A percentile compares a stretch with the other conserved stretches of the same genome.
These are phyloP conservation scores for Penicillium salamii DNA, from an alignment of 495 filamentous ascomycete genomes.

Conservation along the genomic window DNA sequence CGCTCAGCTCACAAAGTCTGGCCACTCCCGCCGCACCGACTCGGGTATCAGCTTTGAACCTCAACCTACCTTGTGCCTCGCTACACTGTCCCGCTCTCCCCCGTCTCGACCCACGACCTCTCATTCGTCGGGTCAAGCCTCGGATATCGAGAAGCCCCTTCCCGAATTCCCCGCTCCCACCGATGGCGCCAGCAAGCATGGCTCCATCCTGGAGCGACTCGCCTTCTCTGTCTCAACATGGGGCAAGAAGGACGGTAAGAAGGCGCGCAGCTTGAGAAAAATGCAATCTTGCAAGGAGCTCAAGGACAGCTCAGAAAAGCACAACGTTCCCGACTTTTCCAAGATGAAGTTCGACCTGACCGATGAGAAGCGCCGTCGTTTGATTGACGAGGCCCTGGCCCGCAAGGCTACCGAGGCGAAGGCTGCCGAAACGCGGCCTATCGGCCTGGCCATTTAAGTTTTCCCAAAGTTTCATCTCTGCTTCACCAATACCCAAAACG, in stretches of 20 bases:
- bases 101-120: background rate
- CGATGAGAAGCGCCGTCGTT: conserved; percentile 45
- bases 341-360: conserved; percentile 43
- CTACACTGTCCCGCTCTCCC: too few species aligned
- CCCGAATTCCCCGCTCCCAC: conserved; percentile 36
- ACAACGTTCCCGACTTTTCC: conserved; percentile 23
- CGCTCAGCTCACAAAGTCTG: conserved; percentile 37
- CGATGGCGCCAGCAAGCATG: conserved; percentile 27
- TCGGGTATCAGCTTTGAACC: conserved; percentile 62
- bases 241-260: conserved; percentile 14
- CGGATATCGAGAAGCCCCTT: conserved; percentile 43
- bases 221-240: conserved; percentile 14
- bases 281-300: conserved; percentile 43
- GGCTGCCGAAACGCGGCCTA: background rate
- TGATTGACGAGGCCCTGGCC: conserved; percentile 46
- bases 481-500: too few species aligned
- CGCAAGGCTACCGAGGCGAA: conserved; percentile 30
- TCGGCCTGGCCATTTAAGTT: conserved; percentile 4
- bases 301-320: conserved; percentile 26
- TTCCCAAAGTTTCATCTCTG: too few species aligned
- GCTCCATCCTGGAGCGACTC: conserved; percentile 57
- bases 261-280: conserved; percentile 40
- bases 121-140: background rate
- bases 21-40: conserved; percentile 38
- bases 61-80: too few species aligned